Evolutionary conservation across 2,329 filamentous ascomycete genomes (phyloP).

Genomic region (Penicillium sp.): DNA sequence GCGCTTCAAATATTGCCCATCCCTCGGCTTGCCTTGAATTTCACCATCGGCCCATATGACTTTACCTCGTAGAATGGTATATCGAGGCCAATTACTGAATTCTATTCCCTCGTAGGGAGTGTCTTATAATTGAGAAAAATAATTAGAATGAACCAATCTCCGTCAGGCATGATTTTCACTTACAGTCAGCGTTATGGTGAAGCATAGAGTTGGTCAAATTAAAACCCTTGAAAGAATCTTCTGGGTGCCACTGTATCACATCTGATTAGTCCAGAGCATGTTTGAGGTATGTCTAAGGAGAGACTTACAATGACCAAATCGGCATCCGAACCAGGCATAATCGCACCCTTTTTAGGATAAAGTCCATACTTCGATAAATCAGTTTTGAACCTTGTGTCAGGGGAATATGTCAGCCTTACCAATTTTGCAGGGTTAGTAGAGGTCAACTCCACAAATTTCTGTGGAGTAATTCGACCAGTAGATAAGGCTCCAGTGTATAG

Average conservation of each 20-base stretch:
- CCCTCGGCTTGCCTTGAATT: not conserved
- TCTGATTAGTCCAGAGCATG: not conserved
- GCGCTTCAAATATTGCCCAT: conserved; percentile 8
- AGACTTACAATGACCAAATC: conserved; percentile 49
- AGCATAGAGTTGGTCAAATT: conserved; percentile 37
- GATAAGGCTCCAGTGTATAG: conserved; percentile 33
- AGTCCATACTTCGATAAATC: conserved; percentile 37
- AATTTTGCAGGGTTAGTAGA: conserved; percentile 47
- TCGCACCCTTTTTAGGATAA: conserved; percentile 40
- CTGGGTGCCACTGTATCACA: conserved; percentile 13
- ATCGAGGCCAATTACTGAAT: conserved; percentile 38
- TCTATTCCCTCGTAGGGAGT: conserved; percentile 37
- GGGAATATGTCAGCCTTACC: not conserved
- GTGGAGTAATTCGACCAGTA: conserved; percentile 32
- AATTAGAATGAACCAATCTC: no score
- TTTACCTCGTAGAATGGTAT: conserved; percentile 34
- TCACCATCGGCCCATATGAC: conserved; percentile 26
- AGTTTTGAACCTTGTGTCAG: not conserved
- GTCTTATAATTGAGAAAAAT: conserved; percentile 13
- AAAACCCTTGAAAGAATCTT: conserved; percentile 18
- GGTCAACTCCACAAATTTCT: conserved; percentile 49
- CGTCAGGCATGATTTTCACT: not conserved
- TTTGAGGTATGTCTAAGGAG: not conserved
- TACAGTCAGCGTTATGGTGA: conserved; percentile 35
- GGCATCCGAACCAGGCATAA: conserved; percentile 46